Evolutionary conservation across 768 basidiomycete genomes (phyloP), one percentile per base, ranked within the genome.

Genomic region (Cyclocybe cylindracea): DNA sequence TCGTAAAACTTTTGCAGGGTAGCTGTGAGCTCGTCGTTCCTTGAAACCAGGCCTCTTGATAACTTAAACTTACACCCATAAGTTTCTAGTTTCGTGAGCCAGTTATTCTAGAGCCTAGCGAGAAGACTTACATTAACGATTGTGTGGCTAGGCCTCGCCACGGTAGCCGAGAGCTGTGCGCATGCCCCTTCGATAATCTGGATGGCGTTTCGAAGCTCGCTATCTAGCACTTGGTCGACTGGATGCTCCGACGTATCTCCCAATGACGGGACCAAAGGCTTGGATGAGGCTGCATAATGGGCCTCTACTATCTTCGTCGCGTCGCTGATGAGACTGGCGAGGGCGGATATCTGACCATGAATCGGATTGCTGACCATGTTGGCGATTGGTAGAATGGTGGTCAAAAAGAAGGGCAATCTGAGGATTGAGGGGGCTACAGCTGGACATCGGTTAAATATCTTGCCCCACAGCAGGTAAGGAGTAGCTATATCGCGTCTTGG

Each of bases 111-210:
- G 13, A 24, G 40, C n/a, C 14, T 33, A 16, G 5, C 10, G 9
- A 7, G 10, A 24, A 32, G 4, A 51, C 65, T 44, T 44, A 67
- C 67, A 44, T 67, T 68, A 1, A 64, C 51, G 10, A 67, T 39
- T 4, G 53, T 63, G 49, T 65, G 59, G 32, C 53, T 54, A 1
- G 67, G 67, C 3, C 57, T 57, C 9, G 56, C 56, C 4, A 67
- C 53, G 14, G 61, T 53, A 7, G 63, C 58, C 9, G 49, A 57
- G 3, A 69, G 61, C 45, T 69, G 67, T 5, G 59, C 64, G 45
- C 67, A 69, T 5, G 67, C 67, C 8, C 60, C 67, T 43, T 69
- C 66, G 10, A 69, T 53, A 3, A 57, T 59, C 36, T 61, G 61
- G 10, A 64, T 54, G 3, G 65, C 61, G 36, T 56, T 40, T 11